Base-by-base conservation (phyloP, 208 protist genomes). In the Trypanosoma congolense region DNA sequence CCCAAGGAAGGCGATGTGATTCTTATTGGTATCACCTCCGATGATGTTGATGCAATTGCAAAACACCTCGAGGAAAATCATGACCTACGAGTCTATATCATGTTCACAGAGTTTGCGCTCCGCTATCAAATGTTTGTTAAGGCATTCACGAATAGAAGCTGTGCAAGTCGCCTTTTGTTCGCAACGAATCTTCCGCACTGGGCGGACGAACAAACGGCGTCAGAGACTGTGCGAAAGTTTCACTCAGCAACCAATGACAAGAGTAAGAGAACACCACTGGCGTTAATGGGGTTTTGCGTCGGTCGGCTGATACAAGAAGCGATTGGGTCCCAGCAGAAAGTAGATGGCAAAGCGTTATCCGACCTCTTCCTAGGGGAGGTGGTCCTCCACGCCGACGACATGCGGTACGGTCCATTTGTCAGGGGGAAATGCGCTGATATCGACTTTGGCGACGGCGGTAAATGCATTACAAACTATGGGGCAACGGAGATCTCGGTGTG, bases 101-200 rank as follows among this genome's bases (percentile, higher is more conserved):
- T 25, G 24, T 77, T 72, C 47, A 35, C 52, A 14, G 76, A 83
- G 38, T 43, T 83, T 31, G 19, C 50, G 24, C 9, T 70, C 16
- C 53, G 69, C 47, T 75, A 83, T 55, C 8, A 24, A 18, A 16
- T 61, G 3, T 46, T 87, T 12, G 49, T 68, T 6, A 19, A 1
- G 10, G 62, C 58, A 40, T 78, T 81, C 36, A 16, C 14, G 4
- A 38, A 9, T 4, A 6, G 19, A 5, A 10, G 12, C 16, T 31
- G 35, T 14, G 54, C 61, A 8, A 45, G 36, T 30, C 75, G 75
- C 2, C 24, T 79, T 40, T 24, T 74, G 35, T 69, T 74, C 21
- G 22, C 78, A 25, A 78, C 52, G 24, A 87, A 62, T 46, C 36
- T 87, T 48, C 79, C 75, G 18, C 60, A 75, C 29, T 82, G 75